Evolutionary conservation across 768 basidiomycete species (phyloP).

Genomic region (Collybia sordida): DNA sequence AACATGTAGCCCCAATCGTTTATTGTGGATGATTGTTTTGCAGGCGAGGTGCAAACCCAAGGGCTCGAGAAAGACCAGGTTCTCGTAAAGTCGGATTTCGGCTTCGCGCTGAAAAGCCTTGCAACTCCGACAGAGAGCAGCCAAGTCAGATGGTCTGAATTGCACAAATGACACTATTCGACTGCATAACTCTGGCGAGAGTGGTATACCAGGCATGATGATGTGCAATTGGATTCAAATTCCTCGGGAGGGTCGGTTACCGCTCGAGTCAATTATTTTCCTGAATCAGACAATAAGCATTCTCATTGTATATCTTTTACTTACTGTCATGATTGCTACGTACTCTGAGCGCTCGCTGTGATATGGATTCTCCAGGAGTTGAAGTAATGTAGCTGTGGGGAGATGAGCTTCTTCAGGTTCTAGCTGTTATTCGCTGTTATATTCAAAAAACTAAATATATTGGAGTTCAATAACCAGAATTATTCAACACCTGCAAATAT

Average conservation of each 20-base stretch:
- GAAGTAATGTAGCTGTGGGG: too few species aligned
- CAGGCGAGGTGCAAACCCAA: slow-evolving; percentile 34
- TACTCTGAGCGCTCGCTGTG: too few species aligned
- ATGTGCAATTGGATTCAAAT: background rate
- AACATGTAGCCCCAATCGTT: slow-evolving; percentile 40
- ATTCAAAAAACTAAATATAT: background rate
- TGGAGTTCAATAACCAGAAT: slow-evolving; percentile 1
- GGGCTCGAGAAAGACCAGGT: slow-evolving; percentile 37
- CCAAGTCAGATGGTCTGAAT: slow-evolving; percentile 32
- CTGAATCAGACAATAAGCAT: background rate
- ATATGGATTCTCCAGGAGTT: too few species aligned
- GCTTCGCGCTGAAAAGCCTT: slow-evolving; percentile 49
- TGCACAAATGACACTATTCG: slow-evolving; percentile 37
- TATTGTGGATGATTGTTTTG: slow-evolving; percentile 30
- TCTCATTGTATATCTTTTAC: background rate
- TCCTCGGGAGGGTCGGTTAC: background rate
- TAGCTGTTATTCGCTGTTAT: too few species aligned
- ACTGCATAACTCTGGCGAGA: slow-evolving; percentile 43
- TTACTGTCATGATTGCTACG: background rate
- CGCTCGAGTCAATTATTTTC: background rate
- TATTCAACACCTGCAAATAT: slow-evolving; percentile 2
- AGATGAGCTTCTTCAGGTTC: too few species aligned
- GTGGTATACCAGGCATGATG: slow-evolving; percentile 18
- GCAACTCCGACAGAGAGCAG: slow-evolving; percentile 41
- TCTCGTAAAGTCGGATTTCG: slow-evolving; percentile 45